These are phyloP conservation scores for Isabelozyma rhagii DNA, from an alignment of 805 yeast species.

Conservation along the genomic window DNA sequence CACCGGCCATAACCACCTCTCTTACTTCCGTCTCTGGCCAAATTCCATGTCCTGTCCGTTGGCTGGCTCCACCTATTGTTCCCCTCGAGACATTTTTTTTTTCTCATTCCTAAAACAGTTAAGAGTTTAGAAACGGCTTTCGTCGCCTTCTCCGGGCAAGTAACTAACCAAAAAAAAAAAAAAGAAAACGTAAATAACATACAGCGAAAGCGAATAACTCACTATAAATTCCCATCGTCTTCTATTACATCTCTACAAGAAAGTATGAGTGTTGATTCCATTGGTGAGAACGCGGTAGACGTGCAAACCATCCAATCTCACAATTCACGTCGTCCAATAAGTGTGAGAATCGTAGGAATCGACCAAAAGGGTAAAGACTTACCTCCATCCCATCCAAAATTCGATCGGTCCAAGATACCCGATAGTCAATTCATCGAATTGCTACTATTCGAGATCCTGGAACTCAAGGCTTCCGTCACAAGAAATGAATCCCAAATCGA, in stretches of 20 bases:
- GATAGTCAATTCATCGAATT: conserved; percentile 32
- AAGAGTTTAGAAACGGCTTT: not conserved
- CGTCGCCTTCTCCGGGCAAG: not conserved
- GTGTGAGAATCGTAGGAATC: not conserved
- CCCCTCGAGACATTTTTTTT: no score
- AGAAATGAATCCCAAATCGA: conserved; percentile 8
- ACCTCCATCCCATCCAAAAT: conserved; percentile 34
- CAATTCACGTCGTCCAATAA: not conserved
- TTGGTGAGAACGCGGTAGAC: not conserved
- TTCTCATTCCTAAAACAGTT: not conserved
- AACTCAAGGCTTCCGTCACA: conserved; percentile 19
- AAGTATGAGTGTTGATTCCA: not conserved
- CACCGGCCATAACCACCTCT: no score
- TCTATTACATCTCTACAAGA: not conserved
- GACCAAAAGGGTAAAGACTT: conserved; percentile 1
- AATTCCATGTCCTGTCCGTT: no score
- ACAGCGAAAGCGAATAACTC: no score
- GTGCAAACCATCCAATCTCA: not conserved
- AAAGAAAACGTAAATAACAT: no score
- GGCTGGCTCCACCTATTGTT: no score
- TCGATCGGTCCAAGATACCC: conserved; percentile 26
- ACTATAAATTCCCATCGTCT: not conserved
- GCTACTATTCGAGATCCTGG: conserved; percentile 33
- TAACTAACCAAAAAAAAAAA: not conserved
- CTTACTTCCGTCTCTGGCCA: no score